Conservation (phyloP, 1,284 basidiomycete species). For the Malassezia furfur region DNA sequence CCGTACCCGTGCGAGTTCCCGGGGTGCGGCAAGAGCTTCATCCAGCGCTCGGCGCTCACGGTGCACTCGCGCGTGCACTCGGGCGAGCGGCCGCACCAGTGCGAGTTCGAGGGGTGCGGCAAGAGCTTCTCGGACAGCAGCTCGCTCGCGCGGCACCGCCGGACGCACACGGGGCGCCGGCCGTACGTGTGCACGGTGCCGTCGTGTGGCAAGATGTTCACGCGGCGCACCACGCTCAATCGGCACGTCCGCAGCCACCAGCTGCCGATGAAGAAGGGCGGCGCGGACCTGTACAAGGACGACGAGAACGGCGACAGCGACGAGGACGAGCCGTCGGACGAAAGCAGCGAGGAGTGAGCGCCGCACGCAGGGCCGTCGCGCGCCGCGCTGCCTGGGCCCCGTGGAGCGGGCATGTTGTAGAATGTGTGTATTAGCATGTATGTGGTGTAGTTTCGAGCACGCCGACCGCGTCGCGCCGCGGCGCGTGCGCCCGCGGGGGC, state of each 20-base stretch:
- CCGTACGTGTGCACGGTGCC: slow-evolving; percentile 47
- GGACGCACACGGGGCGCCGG: slow-evolving; percentile 58
- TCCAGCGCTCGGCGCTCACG: slow-evolving; percentile 57
- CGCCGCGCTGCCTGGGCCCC: no score
- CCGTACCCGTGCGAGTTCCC: slow-evolving; percentile 58
- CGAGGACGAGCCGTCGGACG: slow-evolving; percentile 21
- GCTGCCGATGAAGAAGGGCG: slow-evolving; percentile 25
- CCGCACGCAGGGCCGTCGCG: not conserved
- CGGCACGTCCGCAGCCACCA: slow-evolving; percentile 42
- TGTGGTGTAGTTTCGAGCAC: not conserved
- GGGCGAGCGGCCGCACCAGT: slow-evolving; percentile 76
- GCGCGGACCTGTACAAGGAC: slow-evolving; percentile 6
- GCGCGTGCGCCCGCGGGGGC: no score
- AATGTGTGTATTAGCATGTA: not conserved
- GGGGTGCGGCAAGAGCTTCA: slow-evolving; percentile 49
- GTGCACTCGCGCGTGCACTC: slow-evolving; percentile 78
- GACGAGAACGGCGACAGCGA: slow-evolving; percentile 29
- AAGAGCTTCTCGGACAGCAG: slow-evolving; percentile 56
- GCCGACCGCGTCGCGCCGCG: no score
- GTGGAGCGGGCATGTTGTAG: no score
- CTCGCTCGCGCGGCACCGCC: slow-evolving; percentile 58
- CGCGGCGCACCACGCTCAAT: slow-evolving; percentile 46
- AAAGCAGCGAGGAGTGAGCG: slow-evolving; percentile 1
- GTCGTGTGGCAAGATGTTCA: slow-evolving; percentile 46
- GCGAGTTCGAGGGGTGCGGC: slow-evolving; percentile 56